These are phyloP conservation scores for Chenopodium formosanum DNA, from an alignment of 148 eudicot genomes.

Conservation along the genomic window DNA sequence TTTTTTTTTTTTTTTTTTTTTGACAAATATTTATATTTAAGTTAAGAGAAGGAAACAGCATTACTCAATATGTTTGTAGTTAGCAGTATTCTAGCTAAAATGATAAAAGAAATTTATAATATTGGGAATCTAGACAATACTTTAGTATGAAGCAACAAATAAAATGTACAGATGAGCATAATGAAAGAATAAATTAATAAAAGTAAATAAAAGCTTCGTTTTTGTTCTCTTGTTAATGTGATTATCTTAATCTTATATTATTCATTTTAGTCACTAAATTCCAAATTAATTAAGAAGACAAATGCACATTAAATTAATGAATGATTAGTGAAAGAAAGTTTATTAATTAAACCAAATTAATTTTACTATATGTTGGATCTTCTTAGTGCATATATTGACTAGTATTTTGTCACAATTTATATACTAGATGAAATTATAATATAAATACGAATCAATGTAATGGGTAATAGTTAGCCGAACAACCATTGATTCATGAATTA, in stretches of 20 bases:
- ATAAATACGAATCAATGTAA: not conserved
- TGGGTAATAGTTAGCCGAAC: constrained; percentile 19
- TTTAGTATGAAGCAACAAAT: not conserved
- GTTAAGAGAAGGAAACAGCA: no score
- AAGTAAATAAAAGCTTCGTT: not conserved
- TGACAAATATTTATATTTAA: no score
- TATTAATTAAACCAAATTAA: constrained; percentile 1
- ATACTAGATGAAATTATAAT: no score
- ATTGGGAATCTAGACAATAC: constrained; percentile 1
- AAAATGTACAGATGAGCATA: no score
- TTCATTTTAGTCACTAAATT: not conserved
- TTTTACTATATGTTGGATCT: not conserved
- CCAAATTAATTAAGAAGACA: not conserved
- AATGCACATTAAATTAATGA: not conserved
- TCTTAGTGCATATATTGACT: constrained; percentile 8
- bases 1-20: no score
- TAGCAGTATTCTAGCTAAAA: no score
- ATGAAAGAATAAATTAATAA: no score
- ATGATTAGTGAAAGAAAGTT: not conserved
- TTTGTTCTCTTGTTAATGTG: not conserved
- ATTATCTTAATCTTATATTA: not conserved
- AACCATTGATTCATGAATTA: constrained; percentile 11
- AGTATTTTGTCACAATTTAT: constrained; percentile 9
- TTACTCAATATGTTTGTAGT: no score
- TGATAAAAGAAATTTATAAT: not conserved